Evolutionary conservation across 1,139 yeast species (phyloP), one percentile per base, ranked within the genome.

Genomic region (Petasospora fabianii): DNA sequence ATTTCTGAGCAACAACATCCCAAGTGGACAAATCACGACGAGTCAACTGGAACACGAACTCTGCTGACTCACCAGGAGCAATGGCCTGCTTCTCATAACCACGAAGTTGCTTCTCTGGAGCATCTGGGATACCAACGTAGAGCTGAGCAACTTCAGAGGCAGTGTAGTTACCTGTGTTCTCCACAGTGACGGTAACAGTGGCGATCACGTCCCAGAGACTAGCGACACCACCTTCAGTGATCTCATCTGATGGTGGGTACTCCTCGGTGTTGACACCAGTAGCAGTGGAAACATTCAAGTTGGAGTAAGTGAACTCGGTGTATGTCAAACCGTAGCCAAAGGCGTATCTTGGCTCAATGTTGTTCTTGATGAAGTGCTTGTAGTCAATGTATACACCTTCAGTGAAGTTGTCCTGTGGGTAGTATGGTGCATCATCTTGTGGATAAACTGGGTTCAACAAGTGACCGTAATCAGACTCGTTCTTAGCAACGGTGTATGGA

Each of bases 301-400:
- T 50, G 7, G 53, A 45, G 38, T 63, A 50, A 11, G 56, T 59
- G 51, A 73, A 77, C 2, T 59, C 46, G 12, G 81, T 66, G 58
- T 76, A 77, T 2, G 81, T 73, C 34, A 77, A 65, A n/a, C 83
- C 83, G 53, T 58, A 65, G 6, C 84, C 83, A 53, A 77, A 77
- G 20, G 80, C 75, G 59, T 67, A 75, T 34, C 71, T 65, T 12
- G 71, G 75, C n/a, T 61, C 58, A 33, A 56, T 62, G 37, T 65
- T 61, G 21, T 62, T 44, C 50, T 67, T 66, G 51, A 77, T 81
- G 54, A 75, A 77, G 58, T 61, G 73, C 46, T 72, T 64, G 59
- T 77, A 75, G 14, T 82, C 84, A 41, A 76, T 71, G 55, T 65
- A 76, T n/a, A 77, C 71, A 26, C 43, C 38, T 14, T 32, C 35